Evolutionary conservation across 2,329 filamentous ascomycete genomes (phyloP).

Genomic region (Beauveria sp.): DNA sequence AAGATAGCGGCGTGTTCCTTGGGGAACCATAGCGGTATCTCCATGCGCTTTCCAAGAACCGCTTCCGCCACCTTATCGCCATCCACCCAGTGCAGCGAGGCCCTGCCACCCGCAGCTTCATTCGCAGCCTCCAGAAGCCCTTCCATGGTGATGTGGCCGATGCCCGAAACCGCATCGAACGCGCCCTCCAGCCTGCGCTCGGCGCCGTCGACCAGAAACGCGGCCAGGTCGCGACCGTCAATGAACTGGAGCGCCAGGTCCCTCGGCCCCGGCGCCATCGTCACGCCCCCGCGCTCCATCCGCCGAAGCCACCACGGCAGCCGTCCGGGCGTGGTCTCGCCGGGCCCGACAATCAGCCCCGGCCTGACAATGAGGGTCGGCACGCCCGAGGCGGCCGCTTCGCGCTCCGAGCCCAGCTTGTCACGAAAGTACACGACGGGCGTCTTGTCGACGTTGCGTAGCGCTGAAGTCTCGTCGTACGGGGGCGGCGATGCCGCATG

Average conservation of each 20-base stretch:
- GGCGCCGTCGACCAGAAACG: conserved; percentile 11
- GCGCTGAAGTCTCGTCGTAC: conserved; percentile 9
- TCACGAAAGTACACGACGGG: conserved; percentile 3
- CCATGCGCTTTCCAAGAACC: background rate
- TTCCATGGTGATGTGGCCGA: background rate
- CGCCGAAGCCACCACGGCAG: conserved; percentile 11
- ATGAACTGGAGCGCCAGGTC: conserved; percentile 12
- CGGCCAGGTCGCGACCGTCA: conserved; percentile 12
- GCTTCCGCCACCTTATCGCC: conserved; percentile 7
- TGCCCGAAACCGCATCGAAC: conserved; percentile 1
- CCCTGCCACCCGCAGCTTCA: background rate
- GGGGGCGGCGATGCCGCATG: background rate
- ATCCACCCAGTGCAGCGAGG: conserved; percentile 11
- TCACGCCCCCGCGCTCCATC: conserved; percentile 8
- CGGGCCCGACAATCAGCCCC: conserved; percentile 11
- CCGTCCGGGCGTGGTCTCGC: conserved; percentile 2
- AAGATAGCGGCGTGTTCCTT: background rate
- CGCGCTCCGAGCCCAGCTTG: conserved; percentile 11
- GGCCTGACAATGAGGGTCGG: conserved; percentile 8
- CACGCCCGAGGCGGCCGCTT: background rate
- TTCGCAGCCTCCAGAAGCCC: conserved; percentile 8
- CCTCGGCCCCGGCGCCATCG: conserved; percentile 12
- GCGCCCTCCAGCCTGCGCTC: conserved; percentile 8
- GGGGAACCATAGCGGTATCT: conserved; percentile 12
- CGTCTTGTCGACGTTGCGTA: conserved; percentile 7